These are phyloP conservation scores for Cercospora citrullina DNA, from an alignment of 2,329 filamentous ascomycete genomes.

Conservation along the genomic window DNA sequence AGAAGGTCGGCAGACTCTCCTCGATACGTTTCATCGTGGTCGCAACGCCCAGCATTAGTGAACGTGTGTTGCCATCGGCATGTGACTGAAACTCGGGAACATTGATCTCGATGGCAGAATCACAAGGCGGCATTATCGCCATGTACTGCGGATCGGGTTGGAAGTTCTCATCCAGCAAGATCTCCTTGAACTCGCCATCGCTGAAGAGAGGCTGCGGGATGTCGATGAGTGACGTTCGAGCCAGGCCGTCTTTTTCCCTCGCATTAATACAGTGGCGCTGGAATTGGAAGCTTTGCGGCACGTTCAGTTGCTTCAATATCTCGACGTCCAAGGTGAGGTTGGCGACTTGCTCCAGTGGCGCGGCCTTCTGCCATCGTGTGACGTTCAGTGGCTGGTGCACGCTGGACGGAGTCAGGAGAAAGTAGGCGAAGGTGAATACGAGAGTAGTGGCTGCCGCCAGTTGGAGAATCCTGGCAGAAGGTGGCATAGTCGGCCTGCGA, in stretches of 20 bases:
- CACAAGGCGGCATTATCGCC: slow-evolving; percentile 25
- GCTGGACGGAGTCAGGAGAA: slow-evolving; percentile 15
- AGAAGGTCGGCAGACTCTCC: slow-evolving; percentile 29
- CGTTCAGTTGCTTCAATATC: slow-evolving; percentile 24
- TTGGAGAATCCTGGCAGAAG: slow-evolving; percentile 15
- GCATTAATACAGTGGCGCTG: slow-evolving; percentile 26
- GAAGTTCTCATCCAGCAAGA: slow-evolving; percentile 20
- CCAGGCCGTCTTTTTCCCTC: slow-evolving; percentile 18
- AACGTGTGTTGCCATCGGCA: slow-evolving; percentile 20
- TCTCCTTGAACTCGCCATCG: slow-evolving; percentile 10
- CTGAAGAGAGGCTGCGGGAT: slow-evolving; percentile 16
- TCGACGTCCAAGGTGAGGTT: slow-evolving; percentile 27
- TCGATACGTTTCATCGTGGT: slow-evolving; percentile 29
- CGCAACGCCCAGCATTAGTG: slow-evolving; percentile 32
- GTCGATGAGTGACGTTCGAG: slow-evolving; percentile 21
- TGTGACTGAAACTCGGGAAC: slow-evolving; percentile 26
- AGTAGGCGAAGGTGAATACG: slow-evolving; percentile 24
- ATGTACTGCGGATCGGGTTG: slow-evolving; percentile 9
- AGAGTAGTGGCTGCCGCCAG: slow-evolving; percentile 20
- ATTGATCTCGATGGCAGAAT: slow-evolving; percentile 19
- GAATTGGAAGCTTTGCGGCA: slow-evolving; percentile 23
- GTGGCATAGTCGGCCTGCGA: neutral
- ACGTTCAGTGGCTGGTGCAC: slow-evolving; percentile 3
- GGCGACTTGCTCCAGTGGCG: slow-evolving; percentile 10
- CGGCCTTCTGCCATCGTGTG: slow-evolving; percentile 19